Percentiles rank a stretch among this genome's conserved stretches.
Conservation (phyloP, 148 eudicot genomes). For the Vaccinium macrocarpon region DNA sequence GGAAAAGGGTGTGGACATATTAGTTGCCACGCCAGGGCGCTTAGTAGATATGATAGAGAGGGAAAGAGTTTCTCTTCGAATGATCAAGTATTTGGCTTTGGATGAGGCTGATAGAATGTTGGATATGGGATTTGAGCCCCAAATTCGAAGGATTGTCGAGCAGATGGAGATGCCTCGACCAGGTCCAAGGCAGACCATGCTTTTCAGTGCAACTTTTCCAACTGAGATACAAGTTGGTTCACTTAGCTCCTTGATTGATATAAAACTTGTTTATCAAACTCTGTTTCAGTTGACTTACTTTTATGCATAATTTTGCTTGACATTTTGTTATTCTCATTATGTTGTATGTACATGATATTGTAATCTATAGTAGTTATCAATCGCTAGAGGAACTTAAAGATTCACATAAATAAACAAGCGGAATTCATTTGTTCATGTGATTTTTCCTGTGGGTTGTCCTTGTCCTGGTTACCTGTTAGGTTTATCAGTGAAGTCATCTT, state of each 20-base stretch:
- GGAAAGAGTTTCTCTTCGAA: conserved; percentile 54
- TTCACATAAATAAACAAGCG: background rate
- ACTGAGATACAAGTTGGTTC: conserved; percentile 69
- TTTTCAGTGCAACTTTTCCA: conserved; percentile 95
- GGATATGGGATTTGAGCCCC: conserved; percentile 96
- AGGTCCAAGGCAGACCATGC: conserved; percentile 84
- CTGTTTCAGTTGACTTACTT: background rate
- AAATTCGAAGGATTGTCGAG: conserved; percentile 78
- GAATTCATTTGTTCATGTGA: background rate
- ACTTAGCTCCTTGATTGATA: conserved; percentile 14
- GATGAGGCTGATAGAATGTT: conserved; percentile 97
- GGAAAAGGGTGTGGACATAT: conserved; percentile 80
- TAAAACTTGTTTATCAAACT: background rate
- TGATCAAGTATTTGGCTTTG: conserved; percentile 62
- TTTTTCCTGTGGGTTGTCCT: background rate
- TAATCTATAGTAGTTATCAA: background rate
- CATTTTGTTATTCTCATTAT: background rate
- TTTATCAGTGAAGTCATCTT: background rate
- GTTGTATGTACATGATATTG: background rate
- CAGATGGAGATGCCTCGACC: conserved; percentile 77
- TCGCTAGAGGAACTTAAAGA: background rate
- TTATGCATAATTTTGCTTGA: background rate
- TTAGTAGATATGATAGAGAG: conserved; percentile 82
- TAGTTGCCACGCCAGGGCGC: conserved; percentile 93
- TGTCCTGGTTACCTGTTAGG: background rate